Evolutionary conservation across 2,329 filamentous ascomycete species (phyloP).

Genomic region (Didymella keratinophila): DNA sequence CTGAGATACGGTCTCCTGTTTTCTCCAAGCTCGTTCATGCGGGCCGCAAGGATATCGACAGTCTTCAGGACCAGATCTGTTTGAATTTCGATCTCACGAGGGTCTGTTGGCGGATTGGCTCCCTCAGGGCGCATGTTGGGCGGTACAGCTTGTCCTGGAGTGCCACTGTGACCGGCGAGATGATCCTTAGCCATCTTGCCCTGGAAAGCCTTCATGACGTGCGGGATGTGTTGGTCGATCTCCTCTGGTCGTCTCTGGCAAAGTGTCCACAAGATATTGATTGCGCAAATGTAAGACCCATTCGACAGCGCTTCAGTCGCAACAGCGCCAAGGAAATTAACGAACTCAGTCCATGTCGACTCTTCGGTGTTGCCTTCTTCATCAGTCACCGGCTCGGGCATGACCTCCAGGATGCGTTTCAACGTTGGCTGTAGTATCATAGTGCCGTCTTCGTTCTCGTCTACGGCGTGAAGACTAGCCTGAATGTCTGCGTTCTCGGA

Average conservation of each 20-base stretch:
- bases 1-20: conserved; percentile 92
- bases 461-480: conserved; percentile 82
- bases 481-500: conserved; percentile 92
- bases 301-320: conserved; percentile 87
- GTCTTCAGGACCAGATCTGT: conserved; percentile 92
- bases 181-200: conserved; percentile 93
- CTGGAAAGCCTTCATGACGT: conserved; percentile 92
- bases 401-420: conserved; percentile 83
- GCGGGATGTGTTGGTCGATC: conserved; percentile 86
- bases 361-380: conserved; percentile 83
- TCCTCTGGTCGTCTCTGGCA: conserved; percentile 83
- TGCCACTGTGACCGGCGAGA: conserved; percentile 69
- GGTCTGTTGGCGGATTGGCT: conserved; percentile 68
- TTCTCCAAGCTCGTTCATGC: conserved; percentile 92
- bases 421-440: conserved; percentile 73
- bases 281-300: conserved; percentile 81
- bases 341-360: conserved; percentile 82
- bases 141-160: conserved; percentile 42
- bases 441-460: conserved; percentile 72
- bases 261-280: conserved; percentile 93
- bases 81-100: conserved; percentile 86
- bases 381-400: conserved; percentile 82
- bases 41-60: conserved; percentile 87
- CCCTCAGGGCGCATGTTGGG: conserved; percentile 60
- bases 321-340: conserved; percentile 82